Evolutionary conservation across 106 monocot genomes (phyloP), one percentile per base, ranked within the genome.

Genomic region (Triglochin maritima): DNA sequence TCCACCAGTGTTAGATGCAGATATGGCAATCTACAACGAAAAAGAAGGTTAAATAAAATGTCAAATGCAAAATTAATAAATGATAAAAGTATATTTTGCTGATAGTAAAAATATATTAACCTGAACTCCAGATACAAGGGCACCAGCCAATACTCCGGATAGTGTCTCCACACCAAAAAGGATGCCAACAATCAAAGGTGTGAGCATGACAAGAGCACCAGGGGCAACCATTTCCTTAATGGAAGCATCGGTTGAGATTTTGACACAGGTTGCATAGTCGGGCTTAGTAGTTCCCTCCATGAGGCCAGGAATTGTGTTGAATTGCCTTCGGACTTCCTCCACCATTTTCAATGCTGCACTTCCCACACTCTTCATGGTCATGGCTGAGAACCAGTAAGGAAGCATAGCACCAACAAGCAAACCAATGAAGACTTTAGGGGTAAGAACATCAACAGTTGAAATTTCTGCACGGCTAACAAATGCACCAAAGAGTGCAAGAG

Each of bases 371-470:
- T 82, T 82, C 86, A 86, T 86, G 46, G 86, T 86, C 86, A 86
- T 82, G 63, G 86, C 86, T 0, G 86, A 86, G 71, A 86, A 86
- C 86, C 86, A 86, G 77, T 86, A 86, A 41, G 86, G 86, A 68
- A 86, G 86, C 87, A 87, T 87, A 9, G 84, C 83, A 17, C 84
- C 87, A 16, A 87, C 87, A 46, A 87, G 45, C 50, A 87, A 56
- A n/a, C 87, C 87, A 17, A 83, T 72, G 74, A 87, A 87, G 29
- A 87, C 87, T 71, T 73, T 84, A 4, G 87, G 87, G 5, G 73
- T 81, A 60, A 87, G 62, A 4, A 87, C 81, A 61, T 87, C 81
- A 4, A 87, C 78, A 6, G 81, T 74, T 14, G 51, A 16, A 62
- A 87, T 81, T 8, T 59, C 81, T 6, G 87, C 78, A 44, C 87